Percentiles rank a stretch among this genome's conserved stretches.
These are phyloP conservation scores for Kwoniella botswanensis DNA, from an alignment of 768 basidiomycete genomes.

Conservation along the genomic window DNA sequence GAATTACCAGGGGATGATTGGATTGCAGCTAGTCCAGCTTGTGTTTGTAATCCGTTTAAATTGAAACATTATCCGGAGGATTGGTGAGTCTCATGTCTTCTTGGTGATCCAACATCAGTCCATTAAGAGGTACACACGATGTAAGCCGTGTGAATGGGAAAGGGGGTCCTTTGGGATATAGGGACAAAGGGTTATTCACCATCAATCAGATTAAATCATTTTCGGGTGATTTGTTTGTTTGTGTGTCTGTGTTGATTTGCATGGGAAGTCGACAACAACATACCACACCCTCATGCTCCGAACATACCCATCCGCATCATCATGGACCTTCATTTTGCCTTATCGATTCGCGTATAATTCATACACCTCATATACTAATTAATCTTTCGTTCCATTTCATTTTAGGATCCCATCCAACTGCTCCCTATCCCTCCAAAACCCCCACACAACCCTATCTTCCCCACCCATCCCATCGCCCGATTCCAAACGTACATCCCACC, in stretches of 20 bases:
- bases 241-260: not conserved
- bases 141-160: not conserved
- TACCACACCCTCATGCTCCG: no score
- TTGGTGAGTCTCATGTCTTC: constrained; percentile 64
- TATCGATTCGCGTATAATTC: no score
- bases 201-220: not conserved
- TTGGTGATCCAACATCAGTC: not conserved
- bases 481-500: constrained; percentile 75
- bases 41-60: constrained; percentile 90
- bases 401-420: constrained; percentile 90
- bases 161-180: not conserved
- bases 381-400: not conserved
- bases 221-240: not conserved
- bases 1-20: constrained; percentile 62
- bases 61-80: constrained; percentile 84
- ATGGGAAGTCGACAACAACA: no score
- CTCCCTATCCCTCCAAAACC: constrained; percentile 67
- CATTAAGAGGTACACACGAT: no score
- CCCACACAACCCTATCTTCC: constrained; percentile 61
- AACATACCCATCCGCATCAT: no score
- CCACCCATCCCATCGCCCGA: constrained; percentile 54
- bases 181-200: constrained; percentile 5
- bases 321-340: no score
- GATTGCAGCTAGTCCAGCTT: constrained; percentile 88
- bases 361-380: no score